Evolutionary conservation across 768 basidiomycete genomes (phyloP).

Genomic region (Panellus pusillus): DNA sequence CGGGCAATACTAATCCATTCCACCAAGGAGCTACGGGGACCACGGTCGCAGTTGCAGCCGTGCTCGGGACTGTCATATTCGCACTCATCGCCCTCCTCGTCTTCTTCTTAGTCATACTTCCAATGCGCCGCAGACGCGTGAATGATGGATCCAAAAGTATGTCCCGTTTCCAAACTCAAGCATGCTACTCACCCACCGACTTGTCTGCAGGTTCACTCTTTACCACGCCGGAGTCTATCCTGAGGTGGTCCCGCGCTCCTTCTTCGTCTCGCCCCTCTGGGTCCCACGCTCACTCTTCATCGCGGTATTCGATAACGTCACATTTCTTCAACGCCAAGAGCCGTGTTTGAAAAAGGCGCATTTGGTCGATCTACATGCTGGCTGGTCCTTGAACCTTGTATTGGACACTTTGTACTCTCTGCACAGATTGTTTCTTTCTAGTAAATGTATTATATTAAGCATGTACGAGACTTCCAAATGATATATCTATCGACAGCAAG

Average conservation of each 20-base stretch:
- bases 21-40: neutral
- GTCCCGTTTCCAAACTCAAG: neutral
- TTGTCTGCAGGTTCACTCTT: slow-evolving; percentile 14
- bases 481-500: too few relatives aligned
- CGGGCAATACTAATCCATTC: neutral
- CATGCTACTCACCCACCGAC: neutral
- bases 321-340: neutral
- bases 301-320: neutral
- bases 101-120: slow-evolving; percentile 14
- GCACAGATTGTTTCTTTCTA: too few relatives aligned
- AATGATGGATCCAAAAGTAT: slow-evolving; percentile 4
- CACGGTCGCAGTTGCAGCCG: slow-evolving; percentile 27
- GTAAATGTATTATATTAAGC: neutral
- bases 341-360: too few relatives aligned
- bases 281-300: neutral
- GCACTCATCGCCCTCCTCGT: slow-evolving; percentile 14
- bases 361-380: too few relatives aligned
- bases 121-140: slow-evolving; percentile 16
- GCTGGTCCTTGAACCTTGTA: too few relatives aligned
- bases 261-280: neutral
- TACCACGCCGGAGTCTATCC: slow-evolving; percentile 14
- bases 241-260: slow-evolving; percentile 4
- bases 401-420: too few relatives aligned
- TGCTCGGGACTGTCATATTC: slow-evolving; percentile 27
- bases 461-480: neutral